Percentiles rank a stretch among this genome's conserved stretches.
These are phyloP conservation scores for Colletotrichum sp. DNA, from an alignment of 2,329 filamentous ascomycete genomes.

Conservation along the genomic window DNA sequence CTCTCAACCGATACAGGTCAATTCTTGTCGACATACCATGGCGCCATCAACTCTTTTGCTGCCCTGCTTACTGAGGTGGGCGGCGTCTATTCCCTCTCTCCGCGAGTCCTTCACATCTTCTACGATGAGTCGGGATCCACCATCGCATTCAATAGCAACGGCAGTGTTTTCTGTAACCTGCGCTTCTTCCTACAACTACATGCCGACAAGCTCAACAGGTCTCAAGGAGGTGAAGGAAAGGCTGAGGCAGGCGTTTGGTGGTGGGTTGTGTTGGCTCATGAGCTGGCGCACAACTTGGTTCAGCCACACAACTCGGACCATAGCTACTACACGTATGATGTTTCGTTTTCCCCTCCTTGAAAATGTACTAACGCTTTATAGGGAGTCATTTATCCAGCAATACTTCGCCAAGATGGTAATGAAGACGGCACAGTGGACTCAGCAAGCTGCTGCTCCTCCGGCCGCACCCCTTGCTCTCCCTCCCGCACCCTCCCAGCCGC, in stretches of 20 bases:
- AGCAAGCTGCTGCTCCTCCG: background rate
- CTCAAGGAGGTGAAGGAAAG: slow-evolving; percentile 46
- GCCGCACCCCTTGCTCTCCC: slow-evolving; percentile 1
- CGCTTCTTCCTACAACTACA: slow-evolving; percentile 86
- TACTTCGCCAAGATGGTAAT: slow-evolving; percentile 76
- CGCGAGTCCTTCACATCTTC: slow-evolving; percentile 80
- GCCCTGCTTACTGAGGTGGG: slow-evolving; percentile 72
- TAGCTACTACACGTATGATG: slow-evolving; percentile 76
- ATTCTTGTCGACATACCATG: slow-evolving; percentile 68
- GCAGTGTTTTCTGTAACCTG: slow-evolving; percentile 93
- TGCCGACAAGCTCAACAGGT: slow-evolving; percentile 48
- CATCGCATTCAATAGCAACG: slow-evolving; percentile 90
- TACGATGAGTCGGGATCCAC: slow-evolving; percentile 80
- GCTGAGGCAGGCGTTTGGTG: slow-evolving; percentile 81
- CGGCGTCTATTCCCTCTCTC: slow-evolving; percentile 73
- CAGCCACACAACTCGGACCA: slow-evolving; percentile 77
- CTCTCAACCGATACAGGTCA: slow-evolving; percentile 50
- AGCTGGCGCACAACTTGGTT: slow-evolving; percentile 93
- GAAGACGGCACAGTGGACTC: slow-evolving; percentile 50
- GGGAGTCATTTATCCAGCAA: slow-evolving; percentile 78
- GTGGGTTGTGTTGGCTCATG: slow-evolving; percentile 96
- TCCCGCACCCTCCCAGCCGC: background rate
- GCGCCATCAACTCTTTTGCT: slow-evolving; percentile 72
- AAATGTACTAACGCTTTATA: slow-evolving; percentile 31
- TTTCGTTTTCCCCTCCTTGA: background rate